Evolutionary conservation across 768 basidiomycete species (phyloP).

Genomic region (Termitomyces titanicus): DNA sequence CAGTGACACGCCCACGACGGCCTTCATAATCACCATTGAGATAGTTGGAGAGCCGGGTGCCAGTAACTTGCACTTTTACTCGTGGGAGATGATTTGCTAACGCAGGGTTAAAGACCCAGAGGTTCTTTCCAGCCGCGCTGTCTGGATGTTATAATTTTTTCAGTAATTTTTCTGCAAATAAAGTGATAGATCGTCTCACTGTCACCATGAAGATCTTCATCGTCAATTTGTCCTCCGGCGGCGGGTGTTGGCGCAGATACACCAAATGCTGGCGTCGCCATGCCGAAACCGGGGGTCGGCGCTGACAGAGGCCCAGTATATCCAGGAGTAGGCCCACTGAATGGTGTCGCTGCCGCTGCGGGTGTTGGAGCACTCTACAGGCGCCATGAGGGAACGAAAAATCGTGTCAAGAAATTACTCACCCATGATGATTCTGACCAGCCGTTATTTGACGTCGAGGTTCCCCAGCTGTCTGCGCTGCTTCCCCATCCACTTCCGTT

Average conservation of each 20-base stretch:
- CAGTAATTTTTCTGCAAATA: neutral
- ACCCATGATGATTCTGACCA: slow-evolving; percentile 26
- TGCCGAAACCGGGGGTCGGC: slow-evolving; percentile 13
- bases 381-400: slow-evolving; percentile 1
- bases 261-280: slow-evolving; percentile 5
- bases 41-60: slow-evolving; percentile 16
- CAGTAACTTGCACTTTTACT: slow-evolving; percentile 14
- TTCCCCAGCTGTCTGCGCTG: slow-evolving; percentile 15
- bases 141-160: neutral
- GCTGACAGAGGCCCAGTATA: slow-evolving; percentile 16
- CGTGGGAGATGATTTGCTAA: slow-evolving; percentile 13
- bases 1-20: slow-evolving; percentile 22
- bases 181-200: neutral
- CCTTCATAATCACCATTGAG: slow-evolving; percentile 28
- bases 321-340: slow-evolving; percentile 25
- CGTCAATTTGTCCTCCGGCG: slow-evolving; percentile 5
- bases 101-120: slow-evolving; percentile 21
- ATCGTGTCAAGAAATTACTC: neutral
- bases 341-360: slow-evolving; percentile 36
- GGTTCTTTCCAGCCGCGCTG: slow-evolving; percentile 3
- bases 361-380: slow-evolving; percentile 51
- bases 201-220: neutral
- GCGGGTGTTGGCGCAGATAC: slow-evolving; percentile 12
- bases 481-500: slow-evolving; percentile 25
- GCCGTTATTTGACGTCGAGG: slow-evolving; percentile 15